Evolutionary conservation across 2,329 filamentous ascomycete genomes (phyloP).

Genomic region (Trichoderma sp.): DNA sequence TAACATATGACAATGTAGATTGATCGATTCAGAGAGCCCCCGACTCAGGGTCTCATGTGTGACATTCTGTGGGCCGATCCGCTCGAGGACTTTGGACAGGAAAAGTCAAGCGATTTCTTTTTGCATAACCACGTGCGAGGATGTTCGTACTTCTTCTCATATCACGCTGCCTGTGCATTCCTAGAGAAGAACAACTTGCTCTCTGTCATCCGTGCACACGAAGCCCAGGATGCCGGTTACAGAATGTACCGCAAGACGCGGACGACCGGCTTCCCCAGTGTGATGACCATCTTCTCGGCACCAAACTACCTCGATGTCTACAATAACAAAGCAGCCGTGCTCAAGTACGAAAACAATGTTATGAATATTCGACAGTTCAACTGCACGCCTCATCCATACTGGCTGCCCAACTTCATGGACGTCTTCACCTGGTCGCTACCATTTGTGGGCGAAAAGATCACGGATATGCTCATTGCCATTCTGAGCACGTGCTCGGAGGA

Average conservation of each 20-base stretch:
- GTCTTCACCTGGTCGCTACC: conserved; percentile 99
- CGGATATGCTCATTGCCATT: conserved; percentile 98
- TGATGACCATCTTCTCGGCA: conserved; percentile 99
- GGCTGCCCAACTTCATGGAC: conserved; percentile 99
- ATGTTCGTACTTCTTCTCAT: conserved; percentile 99
- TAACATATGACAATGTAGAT: conserved; percentile 55
- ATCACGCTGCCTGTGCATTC: conserved; percentile 94
- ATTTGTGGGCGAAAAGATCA: conserved; percentile 98
- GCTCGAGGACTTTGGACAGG: conserved; percentile 95
- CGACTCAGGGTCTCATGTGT: conserved; percentile 97
- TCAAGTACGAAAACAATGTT: conserved; percentile 99
- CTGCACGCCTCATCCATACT: conserved; percentile 98
- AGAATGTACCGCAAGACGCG: conserved; percentile 99
- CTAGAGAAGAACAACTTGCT: conserved; percentile 98
- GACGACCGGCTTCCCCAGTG: conserved; percentile 96
- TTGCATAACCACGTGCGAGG: conserved; percentile 97
- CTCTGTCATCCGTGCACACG: conserved; percentile 94
- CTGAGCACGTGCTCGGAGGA: conserved; percentile 99
- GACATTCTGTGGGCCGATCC: conserved; percentile 99
- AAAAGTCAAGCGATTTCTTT: conserved; percentile 97
- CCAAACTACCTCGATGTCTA: conserved; percentile 99
- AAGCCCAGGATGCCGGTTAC: conserved; percentile 97
- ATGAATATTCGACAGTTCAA: conserved; percentile 99
- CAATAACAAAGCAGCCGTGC: conserved; percentile 98
- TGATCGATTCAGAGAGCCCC: conserved; percentile 95